Evolutionary conservation across 2,329 filamentous ascomycete species (phyloP).

Genomic region (Colletotrichum gigasporum): DNA sequence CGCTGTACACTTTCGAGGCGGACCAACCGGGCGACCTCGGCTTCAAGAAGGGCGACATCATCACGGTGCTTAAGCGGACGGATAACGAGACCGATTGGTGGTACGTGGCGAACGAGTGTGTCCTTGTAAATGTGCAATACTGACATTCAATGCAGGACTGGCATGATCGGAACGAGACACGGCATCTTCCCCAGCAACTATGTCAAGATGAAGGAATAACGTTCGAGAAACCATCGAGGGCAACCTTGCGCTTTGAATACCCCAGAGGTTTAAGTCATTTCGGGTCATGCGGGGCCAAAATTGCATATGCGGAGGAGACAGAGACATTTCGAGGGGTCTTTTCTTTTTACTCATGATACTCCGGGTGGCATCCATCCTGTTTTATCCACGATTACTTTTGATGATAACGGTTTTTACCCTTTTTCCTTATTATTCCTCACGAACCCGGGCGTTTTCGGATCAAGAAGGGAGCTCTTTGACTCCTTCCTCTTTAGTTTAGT

Average conservation of each 20-base stretch:
- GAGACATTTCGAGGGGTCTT: not conserved
- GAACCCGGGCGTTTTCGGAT: constrained; percentile 20
- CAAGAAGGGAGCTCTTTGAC: not conserved
- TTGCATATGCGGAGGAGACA: not conserved
- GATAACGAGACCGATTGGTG: constrained; percentile 97
- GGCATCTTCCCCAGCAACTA: constrained; percentile 94
- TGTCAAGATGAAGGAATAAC: constrained; percentile 68
- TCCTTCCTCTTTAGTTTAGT: not conserved
- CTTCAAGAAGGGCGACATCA: constrained; percentile 90
- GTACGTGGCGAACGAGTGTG: constrained; percentile 56
- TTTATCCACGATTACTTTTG: constrained; percentile 14
- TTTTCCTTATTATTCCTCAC: not conserved
- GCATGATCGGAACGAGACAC: constrained; percentile 82
- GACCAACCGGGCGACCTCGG: constrained; percentile 92
- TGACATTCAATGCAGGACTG: constrained; percentile 69
- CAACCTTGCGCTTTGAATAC: constrained; percentile 13
- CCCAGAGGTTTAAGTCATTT: constrained; percentile 1
- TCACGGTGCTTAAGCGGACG: constrained; percentile 93
- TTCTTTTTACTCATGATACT: constrained; percentile 29
- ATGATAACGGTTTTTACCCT: constrained; percentile 14
- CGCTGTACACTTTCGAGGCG: constrained; percentile 92
- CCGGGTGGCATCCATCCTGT: constrained; percentile 18
- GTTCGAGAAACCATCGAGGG: not conserved
- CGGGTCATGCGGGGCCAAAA: not conserved
- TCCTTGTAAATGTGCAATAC: not conserved